Percentiles rank a stretch among this genome's conserved stretches.
These are phyloP conservation scores for Tephrocybe sp. DNA, from an alignment of 768 basidiomycete species.

Conservation along the genomic window DNA sequence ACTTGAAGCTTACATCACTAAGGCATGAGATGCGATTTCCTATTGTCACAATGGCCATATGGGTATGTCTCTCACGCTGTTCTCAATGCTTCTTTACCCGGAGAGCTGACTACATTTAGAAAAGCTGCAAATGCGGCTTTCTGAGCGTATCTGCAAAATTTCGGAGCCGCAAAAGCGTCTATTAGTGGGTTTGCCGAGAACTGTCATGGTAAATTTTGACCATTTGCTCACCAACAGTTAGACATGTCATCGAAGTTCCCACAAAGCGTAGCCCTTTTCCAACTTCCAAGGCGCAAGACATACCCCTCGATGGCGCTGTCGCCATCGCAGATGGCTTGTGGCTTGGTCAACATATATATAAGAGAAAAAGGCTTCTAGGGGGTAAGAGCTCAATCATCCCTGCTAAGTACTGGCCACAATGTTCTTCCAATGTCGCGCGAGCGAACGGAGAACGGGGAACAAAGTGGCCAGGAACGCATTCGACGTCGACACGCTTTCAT, in stretches of 20 bases:
- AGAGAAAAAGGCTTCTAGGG: no score
- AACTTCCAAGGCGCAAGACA: no score
- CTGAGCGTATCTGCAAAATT: neutral
- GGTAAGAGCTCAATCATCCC: no score
- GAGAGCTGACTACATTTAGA: neutral
- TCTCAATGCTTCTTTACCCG: neutral
- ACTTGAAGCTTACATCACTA: no score
- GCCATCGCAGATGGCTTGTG: no score
- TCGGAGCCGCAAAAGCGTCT: conserved; percentile 9
- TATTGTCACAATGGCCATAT: no score
- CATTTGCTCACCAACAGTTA: neutral
- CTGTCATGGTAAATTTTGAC: neutral
- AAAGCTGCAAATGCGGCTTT: neutral
- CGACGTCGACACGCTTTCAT: conserved; percentile 16
- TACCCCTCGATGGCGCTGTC: no score
- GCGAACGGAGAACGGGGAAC: conserved; percentile 3
- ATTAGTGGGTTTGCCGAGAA: neutral
- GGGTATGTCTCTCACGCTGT: neutral
- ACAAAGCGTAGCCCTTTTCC: neutral
- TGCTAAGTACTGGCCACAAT: neutral
- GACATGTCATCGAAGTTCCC: neutral
- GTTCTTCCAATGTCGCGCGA: neutral
- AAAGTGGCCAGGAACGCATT: neutral
- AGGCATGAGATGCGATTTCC: neutral
- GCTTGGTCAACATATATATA: no score